Base-by-base conservation (phyloP, 176 grass and related monocot species). In the Aegilops umbellulata region DNA sequence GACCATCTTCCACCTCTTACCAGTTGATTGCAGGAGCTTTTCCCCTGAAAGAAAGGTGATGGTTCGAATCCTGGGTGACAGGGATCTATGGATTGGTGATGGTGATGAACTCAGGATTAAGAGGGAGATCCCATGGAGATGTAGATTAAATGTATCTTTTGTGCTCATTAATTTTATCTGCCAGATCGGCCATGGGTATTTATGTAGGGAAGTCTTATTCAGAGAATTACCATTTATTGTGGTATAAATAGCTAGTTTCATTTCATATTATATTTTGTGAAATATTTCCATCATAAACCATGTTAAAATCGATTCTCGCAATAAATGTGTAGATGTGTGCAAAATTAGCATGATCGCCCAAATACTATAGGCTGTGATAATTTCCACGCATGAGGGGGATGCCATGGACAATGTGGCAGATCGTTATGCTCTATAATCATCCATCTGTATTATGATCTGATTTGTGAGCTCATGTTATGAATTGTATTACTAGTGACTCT, bases 71-170 rank as follows among this genome's bases (percentile, higher is more conserved):
- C 12, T 30, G 65, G 30, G 68, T 64, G 46, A 26, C 3, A 38
- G 15, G 34, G 19, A 36, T 71, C 32, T 39, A 71, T 4, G 34
- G 58, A 80, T 80, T 42, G 31, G 77, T 80, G 35, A 42, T 60
- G 22, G 60, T 44, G 77, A 64, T 80, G 22, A 41, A 60, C 77
- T 79, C 32, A 25, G 34, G 34, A 15, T 79, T 63, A 35, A 63
- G 35, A 80, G 60, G 35, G n/a, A 62, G 22, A 79, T 26, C 57
- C 12, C 57, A 63, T 62, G 66, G 53, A 39, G 76, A 79, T 79
- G 32, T 60, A 41, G 20, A 61, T 78, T 60, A 41, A 11, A 61
- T 78, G 31, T 75, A 13, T 23, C 6, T 78, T 78, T 61, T 61
- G 76, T 8, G 55, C 53, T 78, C 41, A 15, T 49, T 49, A 47